These are phyloP conservation scores for Fraxinus floribunda DNA, from an alignment of 305 asterid species.

Conservation along the genomic window DNA sequence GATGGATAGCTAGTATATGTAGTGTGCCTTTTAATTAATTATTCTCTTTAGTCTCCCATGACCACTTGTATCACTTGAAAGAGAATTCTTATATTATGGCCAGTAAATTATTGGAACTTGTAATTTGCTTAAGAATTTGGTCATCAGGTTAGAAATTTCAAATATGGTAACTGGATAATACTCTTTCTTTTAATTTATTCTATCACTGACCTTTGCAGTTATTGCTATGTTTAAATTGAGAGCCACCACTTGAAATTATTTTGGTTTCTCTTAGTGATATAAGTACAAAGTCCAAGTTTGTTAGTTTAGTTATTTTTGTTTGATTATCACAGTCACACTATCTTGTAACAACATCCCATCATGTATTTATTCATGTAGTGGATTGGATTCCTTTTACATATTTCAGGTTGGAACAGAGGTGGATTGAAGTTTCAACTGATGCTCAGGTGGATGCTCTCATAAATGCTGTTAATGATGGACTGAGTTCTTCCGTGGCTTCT, in stretches of 20 bases:
- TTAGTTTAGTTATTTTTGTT: background rate
- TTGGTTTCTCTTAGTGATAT: background rate
- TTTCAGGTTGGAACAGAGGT: slow-evolving; percentile 82
- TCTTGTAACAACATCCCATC: background rate
- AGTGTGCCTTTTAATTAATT: background rate
- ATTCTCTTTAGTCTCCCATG: background rate
- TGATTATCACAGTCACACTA: background rate
- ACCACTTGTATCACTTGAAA: background rate
- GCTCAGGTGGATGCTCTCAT: slow-evolving; percentile 79
- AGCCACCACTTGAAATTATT: background rate
- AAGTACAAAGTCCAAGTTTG: background rate
- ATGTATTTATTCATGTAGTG: background rate
- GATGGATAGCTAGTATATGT: background rate
- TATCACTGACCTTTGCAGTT: background rate
- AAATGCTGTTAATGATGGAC: slow-evolving; percentile 57
- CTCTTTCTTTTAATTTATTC: background rate
- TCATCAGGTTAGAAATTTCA: background rate
- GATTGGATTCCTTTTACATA: background rate
- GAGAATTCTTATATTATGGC: background rate
- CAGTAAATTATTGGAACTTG: background rate
- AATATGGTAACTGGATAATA: background rate
- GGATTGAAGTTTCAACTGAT: slow-evolving; percentile 75
- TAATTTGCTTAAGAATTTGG: background rate
- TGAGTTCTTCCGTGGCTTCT: slow-evolving; percentile 30
- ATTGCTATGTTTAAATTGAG: background rate